These are phyloP conservation scores for Yarrowia divulgata DNA, from an alignment of 805 yeast species.

Conservation along the genomic window DNA sequence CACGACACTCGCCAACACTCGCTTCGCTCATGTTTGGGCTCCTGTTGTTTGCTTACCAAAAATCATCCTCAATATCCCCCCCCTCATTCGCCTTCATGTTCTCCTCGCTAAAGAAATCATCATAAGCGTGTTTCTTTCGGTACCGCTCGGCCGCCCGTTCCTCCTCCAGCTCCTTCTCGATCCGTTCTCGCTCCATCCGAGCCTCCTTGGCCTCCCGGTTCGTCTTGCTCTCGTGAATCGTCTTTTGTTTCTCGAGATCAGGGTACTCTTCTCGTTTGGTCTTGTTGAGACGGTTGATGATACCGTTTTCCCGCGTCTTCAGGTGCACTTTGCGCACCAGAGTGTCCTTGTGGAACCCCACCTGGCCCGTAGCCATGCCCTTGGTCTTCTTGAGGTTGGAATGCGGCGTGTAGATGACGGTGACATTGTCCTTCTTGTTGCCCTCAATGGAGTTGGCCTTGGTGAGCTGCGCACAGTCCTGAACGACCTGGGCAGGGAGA, in stretches of 20 bases:
- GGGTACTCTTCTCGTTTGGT: conserved; percentile 65
- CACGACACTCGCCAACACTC: not conserved
- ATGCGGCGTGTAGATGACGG: conserved; percentile 77
- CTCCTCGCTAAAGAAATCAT: conserved; percentile 59
- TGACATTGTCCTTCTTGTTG: conserved; percentile 69
- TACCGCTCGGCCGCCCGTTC: conserved; percentile 41
- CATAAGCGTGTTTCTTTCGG: conserved; percentile 55
- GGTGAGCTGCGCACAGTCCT: conserved; percentile 73
- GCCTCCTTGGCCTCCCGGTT: conserved; percentile 45
- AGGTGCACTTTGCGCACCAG: conserved; percentile 62
- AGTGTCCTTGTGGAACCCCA: conserved; percentile 68
- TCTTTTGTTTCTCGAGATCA: conserved; percentile 55
- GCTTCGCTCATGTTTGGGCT: not conserved
- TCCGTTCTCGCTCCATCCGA: conserved; percentile 52
- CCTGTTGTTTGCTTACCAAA: conserved; percentile 16
- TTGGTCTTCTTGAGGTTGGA: conserved; percentile 69
- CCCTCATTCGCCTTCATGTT: conserved; percentile 54
- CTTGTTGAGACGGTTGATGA: conserved; percentile 68
- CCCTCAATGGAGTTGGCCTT: conserved; percentile 81
- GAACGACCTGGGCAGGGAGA: conserved; percentile 61
- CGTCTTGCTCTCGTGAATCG: conserved; percentile 53
- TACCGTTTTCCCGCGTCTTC: conserved; percentile 62
- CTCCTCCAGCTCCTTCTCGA: conserved; percentile 53
- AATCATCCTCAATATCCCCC: conserved; percentile 58
- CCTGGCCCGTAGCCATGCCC: conserved; percentile 81